phyloP scores from a whole-genome alignment of 345 rosid genomes.

The Clausena lansium region DNA sequence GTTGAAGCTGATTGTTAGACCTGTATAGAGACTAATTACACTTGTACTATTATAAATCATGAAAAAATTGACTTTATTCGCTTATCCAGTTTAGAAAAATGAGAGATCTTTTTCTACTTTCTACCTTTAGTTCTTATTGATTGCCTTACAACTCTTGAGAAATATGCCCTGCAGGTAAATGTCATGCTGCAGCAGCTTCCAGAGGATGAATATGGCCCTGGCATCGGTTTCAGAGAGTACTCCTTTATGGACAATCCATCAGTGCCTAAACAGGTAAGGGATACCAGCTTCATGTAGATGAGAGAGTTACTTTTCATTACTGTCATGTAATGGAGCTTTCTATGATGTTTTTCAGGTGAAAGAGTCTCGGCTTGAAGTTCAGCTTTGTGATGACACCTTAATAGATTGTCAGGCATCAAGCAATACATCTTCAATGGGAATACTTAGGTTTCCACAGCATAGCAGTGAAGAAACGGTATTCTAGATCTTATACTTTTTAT shows the following conservation, averaged over 20 bases:
- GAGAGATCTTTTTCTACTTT: not conserved
- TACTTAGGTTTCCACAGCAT: constrained; percentile 69
- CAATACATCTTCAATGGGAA: constrained; percentile 43
- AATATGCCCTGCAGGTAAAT: constrained; percentile 57
- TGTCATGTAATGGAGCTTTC: not conserved
- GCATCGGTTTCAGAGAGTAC: constrained; percentile 75
- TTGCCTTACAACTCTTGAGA: constrained; percentile 2
- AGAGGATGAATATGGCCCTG: constrained; percentile 89
- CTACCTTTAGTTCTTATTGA: not conserved
- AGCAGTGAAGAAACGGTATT: constrained; percentile 86
- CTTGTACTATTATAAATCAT: too few relatives aligned
- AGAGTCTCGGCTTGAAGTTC: constrained; percentile 91
- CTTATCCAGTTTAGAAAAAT: too few relatives aligned
- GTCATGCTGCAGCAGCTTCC: constrained; percentile 65
- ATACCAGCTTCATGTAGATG: not conserved
- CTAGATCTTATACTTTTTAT: constrained; percentile 11
- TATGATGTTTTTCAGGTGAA: constrained; percentile 57
- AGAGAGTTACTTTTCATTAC: not conserved
- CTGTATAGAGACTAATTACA: not conserved
- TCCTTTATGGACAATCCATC: constrained; percentile 77
- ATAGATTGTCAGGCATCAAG: constrained; percentile 54
- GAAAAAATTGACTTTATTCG: too few relatives aligned
- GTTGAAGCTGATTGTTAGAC: constrained; percentile 6
- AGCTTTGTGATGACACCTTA: constrained; percentile 74
- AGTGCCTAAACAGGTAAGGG: constrained; percentile 70